Evolutionary conservation across 2,329 filamentous ascomycete species (phyloP).

Genomic region (Exserohilum turcica): DNA sequence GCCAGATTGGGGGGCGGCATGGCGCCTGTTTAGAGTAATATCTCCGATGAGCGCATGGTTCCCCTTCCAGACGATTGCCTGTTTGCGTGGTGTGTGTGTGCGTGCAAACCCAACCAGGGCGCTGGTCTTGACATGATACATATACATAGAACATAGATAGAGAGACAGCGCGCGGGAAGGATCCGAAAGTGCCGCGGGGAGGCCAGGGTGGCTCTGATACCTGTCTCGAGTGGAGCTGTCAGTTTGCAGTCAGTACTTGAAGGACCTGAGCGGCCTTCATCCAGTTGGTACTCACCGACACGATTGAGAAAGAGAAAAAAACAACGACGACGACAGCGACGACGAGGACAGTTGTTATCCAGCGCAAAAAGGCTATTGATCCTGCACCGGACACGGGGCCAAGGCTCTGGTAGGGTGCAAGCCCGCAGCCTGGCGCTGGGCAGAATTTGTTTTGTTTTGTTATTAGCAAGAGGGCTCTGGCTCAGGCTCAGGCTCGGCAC

Average conservation of each 20-base stretch:
- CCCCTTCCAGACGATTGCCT: neutral
- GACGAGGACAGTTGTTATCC: neutral
- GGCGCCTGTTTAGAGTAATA: neutral
- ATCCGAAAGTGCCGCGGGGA: neutral
- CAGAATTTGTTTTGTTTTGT: conserved; percentile 11
- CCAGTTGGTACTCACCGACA: conserved; percentile 5
- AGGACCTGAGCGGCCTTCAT: neutral
- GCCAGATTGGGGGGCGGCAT: conserved; percentile 1
- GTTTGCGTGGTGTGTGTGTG: neutral
- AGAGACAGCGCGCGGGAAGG: conserved; percentile 7
- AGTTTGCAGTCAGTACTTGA: neutral
- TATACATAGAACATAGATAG: no score
- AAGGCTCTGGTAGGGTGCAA: conserved; percentile 4
- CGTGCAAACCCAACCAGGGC: conserved; percentile 12
- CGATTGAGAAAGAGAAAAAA: no score
- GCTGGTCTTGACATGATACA: neutral
- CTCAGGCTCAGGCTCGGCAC: no score
- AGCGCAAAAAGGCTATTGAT: conserved; percentile 3
- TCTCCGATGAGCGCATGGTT: conserved; percentile 2
- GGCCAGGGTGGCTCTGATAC: conserved; percentile 2
- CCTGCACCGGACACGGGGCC: conserved; percentile 13
- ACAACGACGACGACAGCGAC: conserved; percentile 2
- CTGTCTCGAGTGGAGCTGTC: conserved; percentile 5
- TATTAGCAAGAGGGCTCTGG: conserved; percentile 4
- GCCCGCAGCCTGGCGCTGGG: conserved; percentile 24